Conservation (phyloP, 768 basidiomycete species). For the Phaffia australis region DNA sequence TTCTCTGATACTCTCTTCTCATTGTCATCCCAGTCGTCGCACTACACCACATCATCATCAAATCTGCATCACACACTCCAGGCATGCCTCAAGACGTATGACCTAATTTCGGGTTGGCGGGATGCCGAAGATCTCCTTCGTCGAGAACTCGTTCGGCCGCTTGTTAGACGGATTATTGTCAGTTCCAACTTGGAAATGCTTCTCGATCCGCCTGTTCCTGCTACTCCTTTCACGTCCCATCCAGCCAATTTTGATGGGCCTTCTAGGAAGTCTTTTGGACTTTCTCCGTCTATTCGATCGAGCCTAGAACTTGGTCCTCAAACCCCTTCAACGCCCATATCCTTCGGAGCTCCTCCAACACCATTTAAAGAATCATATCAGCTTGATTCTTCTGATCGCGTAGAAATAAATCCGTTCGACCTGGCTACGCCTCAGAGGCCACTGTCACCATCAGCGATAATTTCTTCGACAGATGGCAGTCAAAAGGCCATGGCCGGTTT, state of each 20-base stretch:
- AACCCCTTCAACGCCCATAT: conserved; percentile 19
- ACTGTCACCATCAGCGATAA: background rate
- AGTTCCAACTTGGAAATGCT: too few relatives aligned
- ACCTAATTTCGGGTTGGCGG: conserved; percentile 63
- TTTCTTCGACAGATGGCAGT: background rate
- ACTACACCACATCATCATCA: background rate
- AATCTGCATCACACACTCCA: conserved; percentile 23
- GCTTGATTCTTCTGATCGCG: background rate
- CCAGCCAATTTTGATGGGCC: conserved; percentile 57
- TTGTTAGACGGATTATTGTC: conserved; percentile 57
- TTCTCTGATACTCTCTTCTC: conserved; percentile 55
- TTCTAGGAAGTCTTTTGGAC: background rate
- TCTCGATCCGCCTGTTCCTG: background rate
- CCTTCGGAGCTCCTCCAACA: background rate
- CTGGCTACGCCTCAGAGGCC: background rate
- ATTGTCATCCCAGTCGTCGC: background rate
- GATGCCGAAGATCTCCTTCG: conserved; percentile 81
- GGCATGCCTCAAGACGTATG: conserved; percentile 36
- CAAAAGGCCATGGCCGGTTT: background rate
- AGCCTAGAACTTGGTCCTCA: conserved; percentile 15
- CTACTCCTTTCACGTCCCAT: background rate
- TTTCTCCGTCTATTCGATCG: background rate
- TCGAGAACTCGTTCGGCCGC: conserved; percentile 57
- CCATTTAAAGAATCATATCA: background rate
- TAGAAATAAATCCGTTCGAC: background rate